A percentile compares a stretch with the other conserved stretches of the same genome.
phyloP scores from a whole-genome alignment of 2,329 filamentous ascomycete species.

The Basipetospora chlamydospora region DNA sequence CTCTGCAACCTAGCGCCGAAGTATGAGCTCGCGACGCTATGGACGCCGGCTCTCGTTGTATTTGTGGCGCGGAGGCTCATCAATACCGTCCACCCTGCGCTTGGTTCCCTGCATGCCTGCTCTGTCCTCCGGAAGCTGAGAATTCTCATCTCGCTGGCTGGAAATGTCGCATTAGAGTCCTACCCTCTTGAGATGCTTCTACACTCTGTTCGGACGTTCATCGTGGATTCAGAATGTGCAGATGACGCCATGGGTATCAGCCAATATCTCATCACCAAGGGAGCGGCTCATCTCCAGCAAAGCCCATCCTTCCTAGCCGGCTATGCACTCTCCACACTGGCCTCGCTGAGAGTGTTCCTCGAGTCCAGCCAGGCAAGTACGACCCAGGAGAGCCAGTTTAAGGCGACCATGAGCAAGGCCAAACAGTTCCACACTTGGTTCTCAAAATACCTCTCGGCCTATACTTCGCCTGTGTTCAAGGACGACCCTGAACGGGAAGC shows the following conservation, averaged over 20 bases:
- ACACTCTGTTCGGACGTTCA: constrained; percentile 61
- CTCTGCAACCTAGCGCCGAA: constrained; percentile 56
- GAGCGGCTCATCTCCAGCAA: constrained; percentile 46
- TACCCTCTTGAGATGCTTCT: constrained; percentile 88
- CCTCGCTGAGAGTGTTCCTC: constrained; percentile 64
- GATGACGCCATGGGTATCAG: constrained; percentile 81
- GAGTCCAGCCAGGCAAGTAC: constrained; percentile 62
- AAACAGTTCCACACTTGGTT: constrained; percentile 70
- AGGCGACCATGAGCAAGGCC: constrained; percentile 60
- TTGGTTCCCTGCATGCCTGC: constrained; percentile 78
- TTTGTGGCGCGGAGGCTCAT: constrained; percentile 65
- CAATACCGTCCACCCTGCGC: constrained; percentile 63
- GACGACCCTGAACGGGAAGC: constrained; percentile 30
- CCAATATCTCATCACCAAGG: constrained; percentile 65
- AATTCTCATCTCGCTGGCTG: constrained; percentile 66
- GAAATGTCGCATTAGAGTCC: constrained; percentile 53
- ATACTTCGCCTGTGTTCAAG: constrained; percentile 38
- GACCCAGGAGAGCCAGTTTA: constrained; percentile 73
- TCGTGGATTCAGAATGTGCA: constrained; percentile 74
- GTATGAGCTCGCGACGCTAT: constrained; percentile 50
- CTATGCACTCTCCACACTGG: constrained; percentile 62
- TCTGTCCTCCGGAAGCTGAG: constrained; percentile 76
- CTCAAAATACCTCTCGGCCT: constrained; percentile 49
- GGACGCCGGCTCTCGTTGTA: constrained; percentile 61
- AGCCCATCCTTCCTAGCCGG: constrained; percentile 68